Evolutionary conservation across 805 yeast genomes (phyloP), one percentile per base, ranked within the genome.

Genomic region (Hanseniaspora taiwanica): DNA sequence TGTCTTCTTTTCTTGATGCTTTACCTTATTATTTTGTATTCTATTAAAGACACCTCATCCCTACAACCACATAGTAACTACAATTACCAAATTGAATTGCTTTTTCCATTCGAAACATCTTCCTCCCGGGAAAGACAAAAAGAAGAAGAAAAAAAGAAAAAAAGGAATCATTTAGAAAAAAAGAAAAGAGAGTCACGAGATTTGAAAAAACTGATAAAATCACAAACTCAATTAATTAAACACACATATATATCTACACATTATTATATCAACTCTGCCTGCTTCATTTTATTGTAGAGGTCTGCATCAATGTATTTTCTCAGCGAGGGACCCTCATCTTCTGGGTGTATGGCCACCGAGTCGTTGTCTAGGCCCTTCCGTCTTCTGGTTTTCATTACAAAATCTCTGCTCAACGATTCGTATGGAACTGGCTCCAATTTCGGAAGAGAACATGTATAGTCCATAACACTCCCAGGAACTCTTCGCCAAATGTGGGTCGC

Each of bases 381-480:
- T 50, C 77, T 74, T 55, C 99, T 69, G 0, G 96, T 85, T 57
- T 93, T 91, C 61, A 84, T 62, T 23, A 85, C 78, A 51, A 86
- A 84, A 58, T 91, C 98, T 42, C 98, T 66, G 1, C 96, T 89
- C 43, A 87, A 61, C 2, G 81, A 76, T 8, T 64, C 63, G 0
- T 66, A 59, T 5, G 80, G 78, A 1, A 91, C 95, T 0, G 95
- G 83, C 48, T 75, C 76, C 54, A 89, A 65, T 33, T 77, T 69
- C 4, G 86, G 85, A 31, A 85, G 68, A 37, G 60, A 62, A 14
- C 73, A 71, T 24, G 73, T 69, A 18, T 63, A 60, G 55, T 89
- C 94, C 50, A 89, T 53, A 7, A 96, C 97, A 60, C 89, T 85
- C 0, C 98, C 98, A 2, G 95, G 94, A 1, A 83, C 93, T 2